Conservation (phyloP, 2,329 filamentous ascomycete genomes). For the Botryotinia narcissicola region DNA sequence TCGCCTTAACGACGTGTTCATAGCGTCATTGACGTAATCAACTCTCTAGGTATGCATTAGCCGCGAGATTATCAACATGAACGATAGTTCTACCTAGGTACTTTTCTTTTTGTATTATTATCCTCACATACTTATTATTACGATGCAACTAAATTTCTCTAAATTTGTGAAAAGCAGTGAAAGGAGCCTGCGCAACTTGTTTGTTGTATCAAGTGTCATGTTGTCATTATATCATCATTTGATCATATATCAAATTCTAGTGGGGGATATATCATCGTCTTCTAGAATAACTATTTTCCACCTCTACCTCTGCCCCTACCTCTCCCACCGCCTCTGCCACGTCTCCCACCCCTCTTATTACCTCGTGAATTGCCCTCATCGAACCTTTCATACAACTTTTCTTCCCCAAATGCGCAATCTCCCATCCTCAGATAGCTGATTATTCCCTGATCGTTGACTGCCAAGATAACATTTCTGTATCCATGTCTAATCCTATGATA, state of each 20-base stretch:
- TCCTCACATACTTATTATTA: background rate
- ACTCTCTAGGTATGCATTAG: background rate
- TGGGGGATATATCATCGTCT: background rate
- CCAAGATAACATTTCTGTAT: conserved; percentile 77
- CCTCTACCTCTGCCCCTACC: conserved; percentile 33
- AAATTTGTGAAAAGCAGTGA: background rate
- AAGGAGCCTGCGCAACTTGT: background rate
- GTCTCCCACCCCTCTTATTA: conserved; percentile 39
- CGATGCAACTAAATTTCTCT: background rate
- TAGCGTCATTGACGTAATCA: background rate
- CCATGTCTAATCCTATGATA: conserved; percentile 83
- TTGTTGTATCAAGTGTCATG: background rate
- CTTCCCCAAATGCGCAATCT: conserved; percentile 76
- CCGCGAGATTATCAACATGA: background rate
- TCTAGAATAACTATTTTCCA: conserved; percentile 10
- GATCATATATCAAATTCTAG: background rate
- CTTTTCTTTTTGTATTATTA: background rate
- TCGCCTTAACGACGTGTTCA: background rate
- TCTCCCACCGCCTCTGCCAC: conserved; percentile 43
- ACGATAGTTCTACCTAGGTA: background rate
- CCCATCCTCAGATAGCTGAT: conserved; percentile 82
- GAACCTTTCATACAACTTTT: conserved; percentile 65
- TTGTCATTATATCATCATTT: background rate
- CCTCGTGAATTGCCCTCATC: conserved; percentile 43
- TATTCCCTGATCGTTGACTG: conserved; percentile 85